These are phyloP conservation scores for Allantophomopsis cytisporea DNA, from an alignment of 2,329 filamentous ascomycete genomes.

Conservation along the genomic window DNA sequence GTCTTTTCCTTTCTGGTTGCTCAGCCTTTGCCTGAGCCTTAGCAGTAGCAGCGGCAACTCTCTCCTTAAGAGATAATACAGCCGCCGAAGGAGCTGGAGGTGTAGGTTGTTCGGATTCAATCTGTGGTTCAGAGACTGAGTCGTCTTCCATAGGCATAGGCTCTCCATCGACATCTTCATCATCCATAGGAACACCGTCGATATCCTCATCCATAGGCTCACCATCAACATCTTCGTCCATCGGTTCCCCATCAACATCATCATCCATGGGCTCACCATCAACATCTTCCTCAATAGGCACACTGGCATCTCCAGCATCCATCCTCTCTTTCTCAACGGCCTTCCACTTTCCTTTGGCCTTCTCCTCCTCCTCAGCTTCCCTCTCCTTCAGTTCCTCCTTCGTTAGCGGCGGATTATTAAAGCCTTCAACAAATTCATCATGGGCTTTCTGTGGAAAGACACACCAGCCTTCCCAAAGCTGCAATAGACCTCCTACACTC, in stretches of 20 bases:
- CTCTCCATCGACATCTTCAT: constrained; percentile 23
- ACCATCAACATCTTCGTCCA: constrained; percentile 12
- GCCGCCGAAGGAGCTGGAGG: constrained; percentile 6
- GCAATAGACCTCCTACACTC: constrained; percentile 39
- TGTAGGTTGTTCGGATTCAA: constrained; percentile 10
- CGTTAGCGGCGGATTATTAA: constrained; percentile 52
- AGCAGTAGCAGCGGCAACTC: not conserved
- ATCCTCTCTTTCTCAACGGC: constrained; percentile 26
- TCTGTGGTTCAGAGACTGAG: constrained; percentile 18
- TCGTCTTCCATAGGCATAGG: constrained; percentile 27
- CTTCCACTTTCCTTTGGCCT: constrained; percentile 19
- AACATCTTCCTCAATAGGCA: constrained; percentile 25
- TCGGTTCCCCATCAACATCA: constrained; percentile 20
- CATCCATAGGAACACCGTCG: constrained; percentile 23
- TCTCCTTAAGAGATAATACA: not conserved
- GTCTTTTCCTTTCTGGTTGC: constrained; percentile 19
- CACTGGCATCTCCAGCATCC: constrained; percentile 16
- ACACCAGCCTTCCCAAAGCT: constrained; percentile 53
- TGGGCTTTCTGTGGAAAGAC: constrained; percentile 64
- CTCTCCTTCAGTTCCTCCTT: constrained; percentile 20
- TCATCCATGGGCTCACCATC: constrained; percentile 25
- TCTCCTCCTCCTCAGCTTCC: constrained; percentile 15
- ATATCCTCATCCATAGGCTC: constrained; percentile 30
- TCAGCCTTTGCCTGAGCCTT: constrained; percentile 4
- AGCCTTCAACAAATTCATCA: constrained; percentile 54